phyloP scores from a whole-genome alignment of 2,329 filamentous ascomycete genomes.

The Neonectria punicea region DNA sequence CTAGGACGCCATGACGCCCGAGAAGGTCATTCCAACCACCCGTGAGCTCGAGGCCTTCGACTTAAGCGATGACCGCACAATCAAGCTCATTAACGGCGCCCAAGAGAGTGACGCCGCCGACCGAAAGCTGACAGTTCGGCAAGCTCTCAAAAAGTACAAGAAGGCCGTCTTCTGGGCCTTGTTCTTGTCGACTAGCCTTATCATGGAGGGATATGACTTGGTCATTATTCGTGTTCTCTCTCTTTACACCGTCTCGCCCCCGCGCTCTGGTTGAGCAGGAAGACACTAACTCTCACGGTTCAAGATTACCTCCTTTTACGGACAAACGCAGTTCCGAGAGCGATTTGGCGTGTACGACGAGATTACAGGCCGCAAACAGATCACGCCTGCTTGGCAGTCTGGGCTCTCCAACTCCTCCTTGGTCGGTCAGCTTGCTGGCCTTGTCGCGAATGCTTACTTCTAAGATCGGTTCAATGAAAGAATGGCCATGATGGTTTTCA shows the following conservation, averaged over 20 bases:
- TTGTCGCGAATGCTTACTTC: too few species aligned
- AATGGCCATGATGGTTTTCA: too few species aligned
- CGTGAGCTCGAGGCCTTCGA: neutral
- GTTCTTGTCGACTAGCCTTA: conserved; percentile 3
- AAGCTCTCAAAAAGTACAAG: conserved; percentile 16
- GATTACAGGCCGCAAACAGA: too few species aligned
- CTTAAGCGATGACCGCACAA: neutral
- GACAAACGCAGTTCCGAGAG: neutral
- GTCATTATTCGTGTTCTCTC: neutral
- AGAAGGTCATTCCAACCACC: too few species aligned
- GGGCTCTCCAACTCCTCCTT: too few species aligned
- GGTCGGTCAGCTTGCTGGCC: too few species aligned
- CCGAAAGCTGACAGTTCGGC: neutral
- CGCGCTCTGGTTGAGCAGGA: too few species aligned
- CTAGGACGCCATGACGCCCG: too few species aligned
- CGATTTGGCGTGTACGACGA: neutral
- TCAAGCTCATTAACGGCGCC: neutral
- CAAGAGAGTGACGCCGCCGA: conserved; percentile 4
- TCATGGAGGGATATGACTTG: neutral
- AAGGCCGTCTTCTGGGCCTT: conserved; percentile 12
- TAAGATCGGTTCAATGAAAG: too few species aligned
- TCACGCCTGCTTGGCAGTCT: too few species aligned
- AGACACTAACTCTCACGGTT: too few species aligned
- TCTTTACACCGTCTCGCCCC: too few species aligned
- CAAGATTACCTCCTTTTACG: neutral